Percentiles rank a stretch among this genome's conserved stretches.
These are phyloP conservation scores for Tulasnella sp. DNA, from an alignment of 768 basidiomycete species.

Conservation along the genomic window DNA sequence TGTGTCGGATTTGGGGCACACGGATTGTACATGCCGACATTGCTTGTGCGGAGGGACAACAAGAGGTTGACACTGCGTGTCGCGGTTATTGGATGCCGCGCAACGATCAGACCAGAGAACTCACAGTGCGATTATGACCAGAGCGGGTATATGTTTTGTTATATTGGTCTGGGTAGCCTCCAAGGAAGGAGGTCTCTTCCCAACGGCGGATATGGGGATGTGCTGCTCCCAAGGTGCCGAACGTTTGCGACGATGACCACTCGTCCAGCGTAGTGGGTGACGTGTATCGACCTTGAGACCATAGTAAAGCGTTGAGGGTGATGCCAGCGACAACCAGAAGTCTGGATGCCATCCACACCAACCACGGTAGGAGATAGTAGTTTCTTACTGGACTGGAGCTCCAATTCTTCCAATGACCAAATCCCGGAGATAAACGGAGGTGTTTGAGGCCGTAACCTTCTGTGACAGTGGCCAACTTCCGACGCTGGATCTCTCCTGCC, in stretches of 20 bases:
- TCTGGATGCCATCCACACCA: slow-evolving; percentile 27
- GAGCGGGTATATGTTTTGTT: background rate
- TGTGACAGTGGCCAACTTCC: too few species aligned
- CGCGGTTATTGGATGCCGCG: background rate
- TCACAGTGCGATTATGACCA: background rate
- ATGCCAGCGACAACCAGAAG: slow-evolving; percentile 41
- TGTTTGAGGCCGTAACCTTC: too few species aligned
- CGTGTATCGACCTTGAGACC: slow-evolving; percentile 36
- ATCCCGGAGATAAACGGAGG: too few species aligned
- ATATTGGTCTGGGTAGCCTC: background rate
- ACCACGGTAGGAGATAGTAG: background rate
- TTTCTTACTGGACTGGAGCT: too few species aligned
- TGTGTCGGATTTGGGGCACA: slow-evolving; percentile 49
- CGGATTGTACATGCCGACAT: slow-evolving; percentile 47
- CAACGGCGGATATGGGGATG: background rate
- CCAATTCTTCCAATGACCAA: too few species aligned
- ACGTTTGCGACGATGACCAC: background rate
- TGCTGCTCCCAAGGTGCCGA: background rate
- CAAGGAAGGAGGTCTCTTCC: background rate
- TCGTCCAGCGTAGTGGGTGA: background rate
- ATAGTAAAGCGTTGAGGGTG: slow-evolving; percentile 47
- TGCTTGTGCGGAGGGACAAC: slow-evolving; percentile 41
- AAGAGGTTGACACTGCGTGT: slow-evolving; percentile 53
- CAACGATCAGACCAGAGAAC: background rate
- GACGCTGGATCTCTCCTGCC: too few species aligned